Percentiles rank a stretch among this genome's conserved stretches.
Conservation (phyloP, 2,329 filamentous ascomycete species). For the Venturia nashicola region DNA sequence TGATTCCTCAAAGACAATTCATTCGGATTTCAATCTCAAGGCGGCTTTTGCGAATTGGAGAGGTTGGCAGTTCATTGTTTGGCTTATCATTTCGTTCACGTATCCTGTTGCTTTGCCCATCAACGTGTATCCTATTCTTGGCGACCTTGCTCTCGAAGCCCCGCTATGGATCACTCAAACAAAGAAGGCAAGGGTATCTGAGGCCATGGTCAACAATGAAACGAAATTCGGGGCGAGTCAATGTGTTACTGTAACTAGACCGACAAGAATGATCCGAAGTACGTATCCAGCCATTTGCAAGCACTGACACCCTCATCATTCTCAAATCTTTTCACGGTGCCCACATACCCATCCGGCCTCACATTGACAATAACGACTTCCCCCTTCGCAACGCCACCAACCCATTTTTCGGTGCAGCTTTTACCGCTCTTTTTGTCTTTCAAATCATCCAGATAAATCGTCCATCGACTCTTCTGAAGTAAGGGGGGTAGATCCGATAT, state of each 20-base stretch:
- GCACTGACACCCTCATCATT: conserved; percentile 23
- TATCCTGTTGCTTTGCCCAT: background rate
- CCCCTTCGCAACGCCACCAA: conserved; percentile 43
- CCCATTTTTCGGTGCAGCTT: conserved; percentile 47
- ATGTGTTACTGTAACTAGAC: background rate
- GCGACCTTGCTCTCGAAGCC: too few relatives aligned
- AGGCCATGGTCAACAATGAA: too few relatives aligned
- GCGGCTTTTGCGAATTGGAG: conserved; percentile 16
- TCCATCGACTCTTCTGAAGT: conserved; percentile 55
- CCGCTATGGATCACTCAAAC: too few relatives aligned
- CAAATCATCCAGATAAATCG: conserved; percentile 58
- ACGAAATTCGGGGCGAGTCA: too few relatives aligned
- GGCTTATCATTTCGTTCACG: conserved; percentile 28
- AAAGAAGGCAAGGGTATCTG: too few relatives aligned
- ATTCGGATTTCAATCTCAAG: conserved; percentile 10
- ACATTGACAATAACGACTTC: conserved; percentile 56
- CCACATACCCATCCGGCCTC: conserved; percentile 63
- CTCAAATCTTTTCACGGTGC: conserved; percentile 33
- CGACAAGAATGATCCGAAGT: conserved; percentile 28
- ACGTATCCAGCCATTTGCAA: conserved; percentile 35
- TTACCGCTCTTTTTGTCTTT: conserved; percentile 37
- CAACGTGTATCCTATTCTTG: too few relatives aligned
- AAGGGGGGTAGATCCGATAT: conserved; percentile 50
- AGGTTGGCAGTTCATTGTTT: conserved; percentile 12
- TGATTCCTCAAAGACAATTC: conserved; percentile 8